Percentiles rank a stretch among this genome's conserved stretches.
These are phyloP conservation scores for Cytospora chrysosperma DNA, from an alignment of 2,329 filamentous ascomycete genomes.

Conservation along the genomic window DNA sequence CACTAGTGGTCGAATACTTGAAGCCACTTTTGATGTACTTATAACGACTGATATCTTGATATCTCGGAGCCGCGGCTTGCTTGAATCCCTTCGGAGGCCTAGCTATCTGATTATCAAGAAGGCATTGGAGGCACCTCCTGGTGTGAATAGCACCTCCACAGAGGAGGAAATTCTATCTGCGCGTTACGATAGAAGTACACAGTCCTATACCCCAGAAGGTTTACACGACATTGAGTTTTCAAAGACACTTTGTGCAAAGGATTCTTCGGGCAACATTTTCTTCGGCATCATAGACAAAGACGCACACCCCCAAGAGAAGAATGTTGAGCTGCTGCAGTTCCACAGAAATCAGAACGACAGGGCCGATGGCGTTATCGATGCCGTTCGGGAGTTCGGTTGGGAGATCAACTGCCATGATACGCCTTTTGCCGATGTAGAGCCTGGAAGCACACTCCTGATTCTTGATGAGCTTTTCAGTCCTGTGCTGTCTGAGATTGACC, in stretches of 20 bases:
- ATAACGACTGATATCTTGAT: slow-evolving; percentile 1
- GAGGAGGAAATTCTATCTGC: background rate
- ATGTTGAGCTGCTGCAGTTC: background rate
- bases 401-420: background rate
- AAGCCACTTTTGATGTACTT: background rate
- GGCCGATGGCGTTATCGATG: background rate
- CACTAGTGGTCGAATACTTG: background rate
- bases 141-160: background rate
- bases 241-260: background rate
- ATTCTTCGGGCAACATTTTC: background rate
- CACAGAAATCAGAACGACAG: background rate
- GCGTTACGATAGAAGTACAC: background rate
- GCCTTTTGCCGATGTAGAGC: slow-evolving; percentile 1
- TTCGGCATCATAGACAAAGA: slow-evolving; percentile 4
- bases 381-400: background rate
- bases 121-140: background rate
- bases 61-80: background rate
- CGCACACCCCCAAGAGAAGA: background rate
- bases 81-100: background rate
- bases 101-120: slow-evolving; percentile 3
- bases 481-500: background rate
- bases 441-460: slow-evolving; percentile 4
- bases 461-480: slow-evolving; percentile 3
- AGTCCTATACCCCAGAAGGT: background rate
- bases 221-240: background rate